Evolutionary conservation across 2,329 filamentous ascomycete genomes (phyloP).

Genomic region (Cytospora schulzeri): DNA sequence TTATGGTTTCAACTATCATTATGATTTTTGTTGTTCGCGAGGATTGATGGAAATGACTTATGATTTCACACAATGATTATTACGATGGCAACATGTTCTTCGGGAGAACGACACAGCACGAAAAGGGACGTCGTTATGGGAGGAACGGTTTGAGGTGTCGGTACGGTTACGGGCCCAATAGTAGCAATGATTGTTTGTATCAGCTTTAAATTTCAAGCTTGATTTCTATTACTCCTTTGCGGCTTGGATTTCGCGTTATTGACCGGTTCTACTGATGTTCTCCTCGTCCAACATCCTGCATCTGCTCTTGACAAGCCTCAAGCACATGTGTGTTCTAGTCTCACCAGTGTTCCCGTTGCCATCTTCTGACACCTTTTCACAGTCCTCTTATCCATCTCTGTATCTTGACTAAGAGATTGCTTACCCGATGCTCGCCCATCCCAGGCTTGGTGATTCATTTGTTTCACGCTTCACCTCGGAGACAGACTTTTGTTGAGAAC

Average conservation of each 20-base stretch:
- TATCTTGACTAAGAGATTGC: background rate
- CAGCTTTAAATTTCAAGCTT: too few species aligned
- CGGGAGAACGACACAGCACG: background rate
- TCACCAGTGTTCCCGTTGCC: too few species aligned
- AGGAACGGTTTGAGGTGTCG: background rate
- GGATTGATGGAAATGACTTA: constrained; percentile 2
- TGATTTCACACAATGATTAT: constrained; percentile 5
- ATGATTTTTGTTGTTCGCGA: constrained; percentile 1
- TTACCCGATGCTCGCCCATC: background rate
- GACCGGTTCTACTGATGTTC: too few species aligned
- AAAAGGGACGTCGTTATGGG: background rate
- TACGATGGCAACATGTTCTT: background rate
- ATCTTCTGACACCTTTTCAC: background rate
- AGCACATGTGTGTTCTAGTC: background rate
- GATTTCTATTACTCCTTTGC: background rate
- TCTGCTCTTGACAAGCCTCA: background rate
- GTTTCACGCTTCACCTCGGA: background rate
- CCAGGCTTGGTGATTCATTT: background rate
- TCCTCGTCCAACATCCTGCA: background rate
- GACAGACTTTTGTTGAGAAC: background rate
- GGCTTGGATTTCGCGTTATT: too few species aligned
- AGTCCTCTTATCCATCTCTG: background rate
- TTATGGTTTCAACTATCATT: constrained; percentile 1
- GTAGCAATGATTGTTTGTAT: too few species aligned
- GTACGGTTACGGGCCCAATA: constrained; percentile 6